These are phyloP conservation scores for Coemansia sp. DNA, from an alignment of 192 early-diverging fungal genomes.

Conservation along the genomic window DNA sequence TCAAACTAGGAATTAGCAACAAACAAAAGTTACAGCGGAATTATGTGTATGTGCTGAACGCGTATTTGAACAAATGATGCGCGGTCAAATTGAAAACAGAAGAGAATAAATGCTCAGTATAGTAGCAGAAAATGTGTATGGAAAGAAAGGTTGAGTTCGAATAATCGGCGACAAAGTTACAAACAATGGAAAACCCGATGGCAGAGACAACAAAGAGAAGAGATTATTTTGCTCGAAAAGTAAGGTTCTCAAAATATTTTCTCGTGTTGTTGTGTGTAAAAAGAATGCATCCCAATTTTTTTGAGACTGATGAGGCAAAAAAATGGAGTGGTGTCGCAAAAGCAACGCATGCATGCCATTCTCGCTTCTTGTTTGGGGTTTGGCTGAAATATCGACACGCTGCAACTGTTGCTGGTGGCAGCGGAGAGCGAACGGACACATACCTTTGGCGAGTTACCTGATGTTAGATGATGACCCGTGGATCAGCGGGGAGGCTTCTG, in stretches of 20 bases:
- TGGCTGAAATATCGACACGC: too few relatives aligned
- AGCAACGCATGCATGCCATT: too few relatives aligned
- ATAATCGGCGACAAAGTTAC: not conserved
- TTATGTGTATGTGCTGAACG: too few relatives aligned
- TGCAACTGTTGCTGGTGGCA: too few relatives aligned
- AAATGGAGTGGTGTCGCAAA: too few relatives aligned
- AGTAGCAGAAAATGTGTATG: not conserved
- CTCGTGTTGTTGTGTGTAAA: too few relatives aligned
- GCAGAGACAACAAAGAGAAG: not conserved
- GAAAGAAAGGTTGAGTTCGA: not conserved
- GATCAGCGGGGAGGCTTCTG: not conserved
- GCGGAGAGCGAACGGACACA: too few relatives aligned
- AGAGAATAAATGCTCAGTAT: not conserved
- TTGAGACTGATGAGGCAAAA: too few relatives aligned
- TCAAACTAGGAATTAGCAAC: conserved; percentile 3
- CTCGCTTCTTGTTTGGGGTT: too few relatives aligned
- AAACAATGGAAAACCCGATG: not conserved
- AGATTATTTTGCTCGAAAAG: not conserved
- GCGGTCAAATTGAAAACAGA: not conserved
- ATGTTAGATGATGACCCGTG: not conserved
- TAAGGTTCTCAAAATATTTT: too few relatives aligned
- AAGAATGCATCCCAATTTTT: too few relatives aligned
- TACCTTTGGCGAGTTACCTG: not conserved
- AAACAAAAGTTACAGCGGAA: not conserved
- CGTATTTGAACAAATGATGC: not conserved